Conservation (phyloP, 176 grass and related monocot species). For the Paspalum vaginatum region DNA sequence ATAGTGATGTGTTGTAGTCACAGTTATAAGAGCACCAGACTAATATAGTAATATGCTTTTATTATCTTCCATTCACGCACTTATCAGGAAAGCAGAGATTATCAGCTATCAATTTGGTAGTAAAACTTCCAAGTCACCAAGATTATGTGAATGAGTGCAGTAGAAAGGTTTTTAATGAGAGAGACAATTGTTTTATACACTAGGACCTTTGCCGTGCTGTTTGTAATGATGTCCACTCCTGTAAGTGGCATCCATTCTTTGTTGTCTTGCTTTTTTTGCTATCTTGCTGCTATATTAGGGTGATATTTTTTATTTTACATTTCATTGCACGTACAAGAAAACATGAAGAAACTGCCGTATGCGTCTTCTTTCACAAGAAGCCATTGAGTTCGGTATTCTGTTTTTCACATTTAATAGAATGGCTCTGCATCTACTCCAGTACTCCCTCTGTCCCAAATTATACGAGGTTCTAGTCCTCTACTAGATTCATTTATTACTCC, state of each 20-base stretch:
- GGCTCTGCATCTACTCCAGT: too few species aligned
- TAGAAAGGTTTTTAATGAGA: background rate
- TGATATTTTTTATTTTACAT: background rate
- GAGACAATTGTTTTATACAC: background rate
- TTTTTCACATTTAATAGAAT: background rate
- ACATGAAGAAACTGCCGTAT: background rate
- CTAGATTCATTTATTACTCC: too few species aligned
- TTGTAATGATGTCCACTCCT: background rate
- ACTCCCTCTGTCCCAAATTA: too few species aligned
- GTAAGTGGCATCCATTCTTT: background rate
- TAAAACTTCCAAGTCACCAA: background rate
- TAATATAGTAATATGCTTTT: background rate
- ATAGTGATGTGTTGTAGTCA: conserved; percentile 1
- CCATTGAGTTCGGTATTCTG: background rate
- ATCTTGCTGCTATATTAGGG: background rate
- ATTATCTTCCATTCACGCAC: conserved; percentile 1
- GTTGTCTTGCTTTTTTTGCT: background rate
- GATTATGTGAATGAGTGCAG: conserved; percentile 14
- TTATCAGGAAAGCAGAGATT: conserved; percentile 15
- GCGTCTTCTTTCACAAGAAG: background rate
- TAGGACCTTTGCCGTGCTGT: background rate
- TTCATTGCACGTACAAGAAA: conserved; percentile 19
- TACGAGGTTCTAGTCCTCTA: too few species aligned
- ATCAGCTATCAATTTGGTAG: background rate
- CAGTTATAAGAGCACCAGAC: background rate